Conservation (phyloP, 139 green algal genomes). For the Pleodorina starrii region DNA sequence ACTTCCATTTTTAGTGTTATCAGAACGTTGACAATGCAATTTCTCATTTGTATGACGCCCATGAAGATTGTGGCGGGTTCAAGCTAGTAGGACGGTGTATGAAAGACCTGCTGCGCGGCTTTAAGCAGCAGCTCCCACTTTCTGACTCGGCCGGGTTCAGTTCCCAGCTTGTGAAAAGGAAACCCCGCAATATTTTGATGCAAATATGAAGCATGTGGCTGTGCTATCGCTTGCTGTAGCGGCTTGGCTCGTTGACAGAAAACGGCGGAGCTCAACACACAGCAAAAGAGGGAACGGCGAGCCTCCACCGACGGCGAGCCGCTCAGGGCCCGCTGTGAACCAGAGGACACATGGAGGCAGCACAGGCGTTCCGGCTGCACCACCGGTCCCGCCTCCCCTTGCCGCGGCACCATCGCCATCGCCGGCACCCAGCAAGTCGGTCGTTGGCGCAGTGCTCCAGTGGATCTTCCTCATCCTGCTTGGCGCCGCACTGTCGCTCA, state of each 20-base stretch:
- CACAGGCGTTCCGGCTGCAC: neutral
- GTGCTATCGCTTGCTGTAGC: neutral
- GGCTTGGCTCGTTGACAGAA: neutral
- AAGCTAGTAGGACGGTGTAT: too few relatives aligned
- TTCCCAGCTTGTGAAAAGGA: too few relatives aligned
- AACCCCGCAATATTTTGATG: too few relatives aligned
- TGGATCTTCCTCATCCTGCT: constrained; percentile 31
- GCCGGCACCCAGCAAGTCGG: neutral
- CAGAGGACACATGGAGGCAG: neutral
- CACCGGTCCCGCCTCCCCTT: neutral
- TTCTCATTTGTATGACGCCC: too few relatives aligned
- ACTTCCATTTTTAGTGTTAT: too few relatives aligned
- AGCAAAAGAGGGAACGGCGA: neutral
- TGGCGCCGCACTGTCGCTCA: neutral
- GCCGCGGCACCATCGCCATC: neutral
- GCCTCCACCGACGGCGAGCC: neutral
- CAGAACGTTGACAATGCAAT: too few relatives aligned
- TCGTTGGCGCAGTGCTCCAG: neutral
- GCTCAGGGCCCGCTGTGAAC: neutral
- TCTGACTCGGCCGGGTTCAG: too few relatives aligned
- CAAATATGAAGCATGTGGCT: constrained; percentile 9
- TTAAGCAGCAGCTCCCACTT: too few relatives aligned
- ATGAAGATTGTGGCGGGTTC: too few relatives aligned
- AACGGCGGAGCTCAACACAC: neutral
- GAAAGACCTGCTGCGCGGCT: too few relatives aligned